phyloP scores from a whole-genome alignment of 176 grass and related monocot species.

The Coix lacrymajobi region DNA sequence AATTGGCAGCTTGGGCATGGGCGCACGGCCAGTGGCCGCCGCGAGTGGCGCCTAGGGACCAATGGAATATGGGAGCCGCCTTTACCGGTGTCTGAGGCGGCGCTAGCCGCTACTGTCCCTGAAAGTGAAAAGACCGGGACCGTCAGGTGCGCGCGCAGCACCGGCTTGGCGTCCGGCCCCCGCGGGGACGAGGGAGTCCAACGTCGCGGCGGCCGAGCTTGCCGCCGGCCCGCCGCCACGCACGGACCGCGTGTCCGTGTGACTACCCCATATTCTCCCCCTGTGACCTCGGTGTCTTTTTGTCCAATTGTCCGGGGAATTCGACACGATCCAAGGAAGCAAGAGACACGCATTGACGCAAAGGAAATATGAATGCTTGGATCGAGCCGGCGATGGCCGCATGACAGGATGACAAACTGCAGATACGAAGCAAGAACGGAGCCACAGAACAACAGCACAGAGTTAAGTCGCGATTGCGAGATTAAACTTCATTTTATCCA shows the following conservation, averaged over 20 bases:
- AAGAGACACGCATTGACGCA: not conserved
- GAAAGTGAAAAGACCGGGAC: slow-evolving; percentile 1
- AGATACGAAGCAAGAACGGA: not conserved
- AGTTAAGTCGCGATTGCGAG: not conserved
- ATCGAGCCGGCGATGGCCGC: not conserved
- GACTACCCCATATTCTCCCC: not conserved
- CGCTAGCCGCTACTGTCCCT: not conserved
- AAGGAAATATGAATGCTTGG: not conserved
- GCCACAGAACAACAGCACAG: not conserved
- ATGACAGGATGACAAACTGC: not conserved
- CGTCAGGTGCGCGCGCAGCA: not conserved
- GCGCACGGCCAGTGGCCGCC: not conserved
- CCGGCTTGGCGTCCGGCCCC: not conserved
- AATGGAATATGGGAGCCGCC: not conserved
- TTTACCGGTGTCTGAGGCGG: slow-evolving; percentile 33
- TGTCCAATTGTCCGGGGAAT: not conserved
- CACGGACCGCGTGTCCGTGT: no score
- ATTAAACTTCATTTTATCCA: slow-evolving; percentile 25
- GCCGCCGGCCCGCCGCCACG: not conserved
- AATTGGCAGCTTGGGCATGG: not conserved
- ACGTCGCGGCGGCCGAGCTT: not conserved
- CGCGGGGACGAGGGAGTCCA: not conserved
- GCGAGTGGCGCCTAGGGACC: slow-evolving; percentile 14
- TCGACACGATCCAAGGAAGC: not conserved
- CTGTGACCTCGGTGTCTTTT: not conserved